A percentile compares a stretch with the other conserved stretches of the same genome.
phyloP scores from a whole-genome alignment of 2,329 filamentous ascomycete genomes.

The Aspergillus oerlinghausenensis region DNA sequence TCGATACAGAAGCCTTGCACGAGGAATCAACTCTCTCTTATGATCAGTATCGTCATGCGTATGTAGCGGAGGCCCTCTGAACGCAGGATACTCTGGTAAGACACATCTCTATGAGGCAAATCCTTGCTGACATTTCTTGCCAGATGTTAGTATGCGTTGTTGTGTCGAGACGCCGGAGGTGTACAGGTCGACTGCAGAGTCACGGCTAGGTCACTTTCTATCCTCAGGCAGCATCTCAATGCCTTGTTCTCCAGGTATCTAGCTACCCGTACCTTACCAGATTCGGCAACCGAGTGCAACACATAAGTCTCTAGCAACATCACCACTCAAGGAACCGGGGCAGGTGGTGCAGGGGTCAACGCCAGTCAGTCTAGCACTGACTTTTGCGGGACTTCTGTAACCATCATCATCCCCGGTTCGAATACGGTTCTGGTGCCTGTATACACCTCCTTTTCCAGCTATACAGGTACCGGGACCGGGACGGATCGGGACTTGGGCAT shows the following conservation, averaged over 20 bases:
- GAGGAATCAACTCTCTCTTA: background rate
- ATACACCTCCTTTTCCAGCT: too few relatives aligned
- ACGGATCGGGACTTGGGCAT: background rate
- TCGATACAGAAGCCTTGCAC: background rate
- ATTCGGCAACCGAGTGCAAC: too few relatives aligned
- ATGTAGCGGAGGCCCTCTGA: background rate
- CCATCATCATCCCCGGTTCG: background rate
- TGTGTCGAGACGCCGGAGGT: too few relatives aligned
- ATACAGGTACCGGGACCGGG: too few relatives aligned
- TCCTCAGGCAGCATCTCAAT: background rate
- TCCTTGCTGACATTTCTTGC: too few relatives aligned
- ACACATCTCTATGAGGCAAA: background rate
- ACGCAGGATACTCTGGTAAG: background rate
- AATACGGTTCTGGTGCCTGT: background rate
- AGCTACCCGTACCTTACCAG: too few relatives aligned
- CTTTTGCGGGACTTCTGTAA: background rate
- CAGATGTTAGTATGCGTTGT: too few relatives aligned
- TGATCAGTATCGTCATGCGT: background rate
- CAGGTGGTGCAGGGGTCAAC: background rate
- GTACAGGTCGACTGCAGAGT: background rate
- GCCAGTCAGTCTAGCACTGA: background rate
- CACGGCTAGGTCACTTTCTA: background rate
- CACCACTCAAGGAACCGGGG: background rate
- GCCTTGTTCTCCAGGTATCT: background rate
- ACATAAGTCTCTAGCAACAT: background rate